Percentiles rank a stretch among this genome's conserved stretches.
These are phyloP conservation scores for Mycena kentingensis DNA, from an alignment of 768 basidiomycete genomes.

Conservation along the genomic window DNA sequence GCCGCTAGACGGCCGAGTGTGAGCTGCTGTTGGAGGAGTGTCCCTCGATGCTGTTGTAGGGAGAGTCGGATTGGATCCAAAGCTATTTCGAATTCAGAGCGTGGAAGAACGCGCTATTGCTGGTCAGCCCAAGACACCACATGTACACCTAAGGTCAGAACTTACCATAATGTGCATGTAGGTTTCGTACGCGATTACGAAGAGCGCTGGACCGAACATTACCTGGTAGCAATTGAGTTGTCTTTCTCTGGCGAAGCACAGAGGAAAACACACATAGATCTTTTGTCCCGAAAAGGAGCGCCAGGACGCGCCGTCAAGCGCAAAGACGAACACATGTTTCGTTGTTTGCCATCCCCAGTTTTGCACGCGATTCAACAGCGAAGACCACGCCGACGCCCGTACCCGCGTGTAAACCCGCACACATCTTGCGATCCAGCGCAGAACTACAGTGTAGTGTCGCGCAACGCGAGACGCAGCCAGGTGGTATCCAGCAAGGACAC, in stretches of 20 bases:
- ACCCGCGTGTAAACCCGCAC: background rate
- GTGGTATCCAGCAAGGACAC: slow-evolving; percentile 11
- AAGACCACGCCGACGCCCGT: background rate
- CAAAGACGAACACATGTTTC: slow-evolving; percentile 8
- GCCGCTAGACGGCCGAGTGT: background rate
- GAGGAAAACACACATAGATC: background rate
- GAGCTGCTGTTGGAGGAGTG: slow-evolving; percentile 3
- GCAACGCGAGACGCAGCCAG: slow-evolving; percentile 16
- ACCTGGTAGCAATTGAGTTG: slow-evolving; percentile 2
- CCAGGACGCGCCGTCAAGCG: slow-evolving; percentile 13
- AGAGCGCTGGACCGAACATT: slow-evolving; percentile 9
- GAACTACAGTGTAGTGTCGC: slow-evolving; percentile 9
- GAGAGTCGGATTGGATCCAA: slow-evolving; percentile 7
- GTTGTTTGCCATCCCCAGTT: slow-evolving; percentile 8
- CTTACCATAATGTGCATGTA: slow-evolving; percentile 16
- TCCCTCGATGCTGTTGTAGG: background rate
- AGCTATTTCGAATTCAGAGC: slow-evolving; percentile 8
- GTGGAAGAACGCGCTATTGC: slow-evolving; percentile 10
- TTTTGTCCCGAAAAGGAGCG: slow-evolving; percentile 4
- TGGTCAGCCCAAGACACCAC: background rate
- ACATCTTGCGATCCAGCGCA: slow-evolving; percentile 2
- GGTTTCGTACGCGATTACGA: slow-evolving; percentile 7
- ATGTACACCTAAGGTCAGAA: background rate
- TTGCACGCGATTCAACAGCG: slow-evolving; percentile 6
- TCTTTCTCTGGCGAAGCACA: too few species aligned